Conservation (phyloP, 805 yeast genomes). For the Ogataea minuta region DNA sequence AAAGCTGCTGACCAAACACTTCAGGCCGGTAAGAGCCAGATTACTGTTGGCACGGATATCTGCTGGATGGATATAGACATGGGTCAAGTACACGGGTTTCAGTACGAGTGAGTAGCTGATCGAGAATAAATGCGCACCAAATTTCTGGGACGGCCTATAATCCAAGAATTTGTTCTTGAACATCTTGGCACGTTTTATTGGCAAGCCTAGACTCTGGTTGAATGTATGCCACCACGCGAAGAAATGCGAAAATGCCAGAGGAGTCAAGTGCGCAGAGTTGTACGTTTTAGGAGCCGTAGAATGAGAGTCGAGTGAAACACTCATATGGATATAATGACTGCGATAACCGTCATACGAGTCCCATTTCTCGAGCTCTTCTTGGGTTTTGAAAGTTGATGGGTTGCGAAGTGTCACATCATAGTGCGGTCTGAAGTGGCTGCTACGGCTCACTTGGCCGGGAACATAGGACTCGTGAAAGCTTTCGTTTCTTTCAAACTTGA, state of each 20-base stretch:
- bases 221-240: conserved; percentile 85
- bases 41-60: conserved; percentile 39
- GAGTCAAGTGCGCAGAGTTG: conserved; percentile 77
- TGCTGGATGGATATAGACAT: conserved; percentile 56
- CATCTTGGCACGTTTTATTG: conserved; percentile 71
- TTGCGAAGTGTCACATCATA: conserved; percentile 55
- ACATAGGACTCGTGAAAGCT: conserved; percentile 32
- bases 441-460: conserved; percentile 39
- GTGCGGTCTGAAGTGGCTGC: conserved; percentile 54
- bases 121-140: conserved; percentile 50
- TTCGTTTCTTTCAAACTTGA: conserved; percentile 65
- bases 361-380: conserved; percentile 46
- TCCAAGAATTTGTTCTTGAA: conserved; percentile 49
- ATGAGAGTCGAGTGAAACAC: conserved; percentile 51
- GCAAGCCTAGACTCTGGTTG: conserved; percentile 73
- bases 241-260: conserved; percentile 64
- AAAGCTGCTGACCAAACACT: conserved; percentile 55
- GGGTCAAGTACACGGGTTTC: conserved; percentile 71
- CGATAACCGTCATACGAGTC: conserved; percentile 83
- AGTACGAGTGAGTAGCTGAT: conserved; percentile 76
- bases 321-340: conserved; percentile 76
- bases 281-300: conserved; percentile 36
- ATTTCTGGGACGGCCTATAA: conserved; percentile 27
- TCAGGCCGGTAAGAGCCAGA: conserved; percentile 66
- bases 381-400: conserved; percentile 43